phyloP scores from a whole-genome alignment of 129 eudicot genomes.

The Flaveria sonorensis region DNA sequence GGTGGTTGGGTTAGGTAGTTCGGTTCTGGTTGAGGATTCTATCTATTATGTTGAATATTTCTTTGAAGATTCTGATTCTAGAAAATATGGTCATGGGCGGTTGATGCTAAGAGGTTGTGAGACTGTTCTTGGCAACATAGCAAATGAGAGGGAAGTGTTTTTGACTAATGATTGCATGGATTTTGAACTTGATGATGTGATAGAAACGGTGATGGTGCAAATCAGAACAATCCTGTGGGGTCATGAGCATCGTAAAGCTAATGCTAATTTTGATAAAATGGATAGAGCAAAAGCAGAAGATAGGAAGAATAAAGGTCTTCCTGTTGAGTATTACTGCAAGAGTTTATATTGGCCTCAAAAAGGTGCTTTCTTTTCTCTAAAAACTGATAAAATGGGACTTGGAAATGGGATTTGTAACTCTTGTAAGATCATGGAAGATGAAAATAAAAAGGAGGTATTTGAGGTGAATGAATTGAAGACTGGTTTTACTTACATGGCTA shows the following conservation, averaged over 20 bases:
- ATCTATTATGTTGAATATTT: conserved; percentile 80
- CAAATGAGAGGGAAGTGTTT: conserved; percentile 83
- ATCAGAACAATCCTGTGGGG: conserved; percentile 75
- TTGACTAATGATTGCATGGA: conserved; percentile 76
- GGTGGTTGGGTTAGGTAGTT: conserved; percentile 56
- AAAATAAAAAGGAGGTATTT: conserved; percentile 39
- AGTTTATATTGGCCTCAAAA: conserved; percentile 74
- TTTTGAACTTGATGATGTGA: conserved; percentile 60
- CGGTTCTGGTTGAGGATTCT: conserved; percentile 59
- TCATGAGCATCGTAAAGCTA: conserved; percentile 64
- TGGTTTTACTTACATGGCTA: conserved; percentile 57
- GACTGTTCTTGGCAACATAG: conserved; percentile 82
- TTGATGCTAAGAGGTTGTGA: conserved; percentile 69
- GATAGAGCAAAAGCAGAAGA: conserved; percentile 84
- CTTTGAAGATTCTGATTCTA: conserved; percentile 65
- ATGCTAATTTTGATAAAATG: conserved; percentile 56
- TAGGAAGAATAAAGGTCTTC: conserved; percentile 62
- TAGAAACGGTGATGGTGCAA: conserved; percentile 48
- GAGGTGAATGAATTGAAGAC: conserved; percentile 45
- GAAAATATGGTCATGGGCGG: conserved; percentile 73
- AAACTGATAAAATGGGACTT: conserved; percentile 58
- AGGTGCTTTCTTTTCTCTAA: conserved; percentile 84
- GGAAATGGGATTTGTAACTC: conserved; percentile 76
- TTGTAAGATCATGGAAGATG: conserved; percentile 49
- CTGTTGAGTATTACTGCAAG: conserved; percentile 71